Base-by-base conservation (phyloP, 805 yeast genomes). In the Yamadazyma phyllophila region DNA sequence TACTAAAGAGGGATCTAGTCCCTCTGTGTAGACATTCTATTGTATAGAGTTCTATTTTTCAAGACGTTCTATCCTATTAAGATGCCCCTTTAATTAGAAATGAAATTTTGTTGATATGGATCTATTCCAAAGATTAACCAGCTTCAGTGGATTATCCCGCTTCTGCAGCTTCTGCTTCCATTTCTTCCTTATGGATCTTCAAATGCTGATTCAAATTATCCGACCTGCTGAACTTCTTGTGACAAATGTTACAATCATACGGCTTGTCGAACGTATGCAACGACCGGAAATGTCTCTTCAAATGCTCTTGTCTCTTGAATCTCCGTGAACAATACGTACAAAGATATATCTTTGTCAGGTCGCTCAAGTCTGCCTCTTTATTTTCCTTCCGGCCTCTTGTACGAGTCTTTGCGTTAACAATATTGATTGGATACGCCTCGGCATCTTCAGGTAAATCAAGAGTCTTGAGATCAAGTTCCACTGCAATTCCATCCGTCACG, bases 241-340 rank as follows among this genome's bases (percentile, higher is more conserved):
- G 74, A 57, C 89, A 83, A 16, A 77, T 68, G 8, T 69, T 66
- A 61, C 89, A 83, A 46, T 74, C 78, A 61, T 73, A 83, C 0
- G 89, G 92, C 61, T 83, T 85, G 46, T 82, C 88, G 45, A 82
- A 74, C 29, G 85, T 83, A 57, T 85, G 94, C 48, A 85, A 69
- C 14, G 88, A 81, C 47, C 91, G 68, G 59, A 82, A 78, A 56
- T 85, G 94, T 48, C 94, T 73, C 59, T 83, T 83, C 54, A 85
- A 65, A 61, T 85, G 94, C 57, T 85, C 94, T 60, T 84, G 88
- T 53, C 94, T 73, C 58, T 83, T 81, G 65, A 85, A 85, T 32
- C 77, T 59, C 53, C 91, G 73, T 39, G 77, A 72, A 60, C 92
- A 85, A 56, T 73, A 76, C 27, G 77, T 77, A 60, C 91, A 85